Evolutionary conservation across 2,329 filamentous ascomycete species (phyloP), one percentile per base, ranked within the genome.

Genomic region (Aspergillus tamarii): DNA sequence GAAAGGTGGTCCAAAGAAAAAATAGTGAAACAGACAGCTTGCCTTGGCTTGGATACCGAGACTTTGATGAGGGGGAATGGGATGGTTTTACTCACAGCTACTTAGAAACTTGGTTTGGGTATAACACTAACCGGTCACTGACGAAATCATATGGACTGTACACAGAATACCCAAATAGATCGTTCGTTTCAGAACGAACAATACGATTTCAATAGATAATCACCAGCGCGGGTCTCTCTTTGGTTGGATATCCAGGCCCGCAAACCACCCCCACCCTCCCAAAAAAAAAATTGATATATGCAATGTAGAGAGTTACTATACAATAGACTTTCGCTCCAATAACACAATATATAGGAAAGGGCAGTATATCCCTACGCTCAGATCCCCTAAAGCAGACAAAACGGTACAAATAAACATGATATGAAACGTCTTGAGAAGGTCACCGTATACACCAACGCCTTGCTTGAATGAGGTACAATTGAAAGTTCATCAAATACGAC

Each of bases 371-470:
- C 48, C 19, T 32, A 52, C 7, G 23, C 26, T 30, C 26, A 30
- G 48, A 52, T n/a, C 14, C 48, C 46, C 19, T 8, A 52, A 52
- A 28, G 26, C 26, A 52, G 32, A 30, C 26, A 32, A 52, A 52
- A 30, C 16, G n/a, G 19, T 30, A 9, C 48, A 30, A 14, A 52
- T 32, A 6, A 21, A 12, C 48, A n/a, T 30, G 26, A 30, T 8
- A 64, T 48, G 26, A 64, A n/a, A 41, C 43, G n/a, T n/a, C 52
- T 56, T 52, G 54, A 61, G 46, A 45, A 6, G 23, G 55, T 62
- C 45, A 58, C 61, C 36, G 69, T 74, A 67, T 74, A 71, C 70
- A 72, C 70, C 68, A 61, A 67, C 72, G 69, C 72, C 69, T 46
- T 57, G 56, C 48, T 60, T 55, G 45, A 61, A 57, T 53, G 23